phyloP scores from a whole-genome alignment of 2,329 filamentous ascomycete species.

The Aspergillus persii region DNA sequence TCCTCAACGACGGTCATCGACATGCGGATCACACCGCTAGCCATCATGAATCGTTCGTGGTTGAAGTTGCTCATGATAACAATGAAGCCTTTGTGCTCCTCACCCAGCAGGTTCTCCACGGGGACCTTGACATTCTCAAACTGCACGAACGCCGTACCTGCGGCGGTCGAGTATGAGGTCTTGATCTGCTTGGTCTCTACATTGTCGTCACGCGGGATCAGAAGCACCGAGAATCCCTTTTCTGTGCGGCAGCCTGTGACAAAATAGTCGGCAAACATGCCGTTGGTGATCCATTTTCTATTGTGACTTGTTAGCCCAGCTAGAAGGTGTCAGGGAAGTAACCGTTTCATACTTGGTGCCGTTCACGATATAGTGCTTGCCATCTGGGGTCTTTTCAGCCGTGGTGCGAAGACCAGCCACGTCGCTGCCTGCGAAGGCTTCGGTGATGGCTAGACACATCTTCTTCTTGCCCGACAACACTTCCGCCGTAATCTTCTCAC shows the following conservation, averaged over 20 bases:
- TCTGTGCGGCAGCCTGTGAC: conserved; percentile 75
- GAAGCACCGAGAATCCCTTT: conserved; percentile 73
- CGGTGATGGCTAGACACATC: conserved; percentile 83
- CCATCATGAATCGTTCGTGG: conserved; percentile 79
- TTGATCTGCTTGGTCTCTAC: conserved; percentile 64
- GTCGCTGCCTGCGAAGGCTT: conserved; percentile 82
- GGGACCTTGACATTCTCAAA: conserved; percentile 87
- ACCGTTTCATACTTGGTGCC: conserved; percentile 34
- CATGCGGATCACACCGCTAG: conserved; percentile 62
- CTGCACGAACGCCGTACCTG: conserved; percentile 75
- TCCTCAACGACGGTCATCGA: conserved; percentile 73
- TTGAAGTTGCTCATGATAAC: conserved; percentile 88
- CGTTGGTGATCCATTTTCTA: conserved; percentile 88
- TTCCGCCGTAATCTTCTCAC: conserved; percentile 66
- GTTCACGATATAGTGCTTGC: conserved; percentile 65
- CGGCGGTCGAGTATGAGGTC: conserved; percentile 70
- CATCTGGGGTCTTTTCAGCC: conserved; percentile 71
- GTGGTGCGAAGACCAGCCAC: conserved; percentile 78
- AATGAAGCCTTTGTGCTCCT: conserved; percentile 82
- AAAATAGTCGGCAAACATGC: conserved; percentile 78
- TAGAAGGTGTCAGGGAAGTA: neutral
- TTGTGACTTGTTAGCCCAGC: conserved; percentile 31
- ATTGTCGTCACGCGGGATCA: conserved; percentile 71
- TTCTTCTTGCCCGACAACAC: conserved; percentile 80
- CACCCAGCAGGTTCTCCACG: conserved; percentile 70